Percentiles rank a stretch among this genome's conserved stretches.
Conservation (phyloP, 2,329 filamentous ascomycete species). For the Pseudocercospora eumusae region DNA sequence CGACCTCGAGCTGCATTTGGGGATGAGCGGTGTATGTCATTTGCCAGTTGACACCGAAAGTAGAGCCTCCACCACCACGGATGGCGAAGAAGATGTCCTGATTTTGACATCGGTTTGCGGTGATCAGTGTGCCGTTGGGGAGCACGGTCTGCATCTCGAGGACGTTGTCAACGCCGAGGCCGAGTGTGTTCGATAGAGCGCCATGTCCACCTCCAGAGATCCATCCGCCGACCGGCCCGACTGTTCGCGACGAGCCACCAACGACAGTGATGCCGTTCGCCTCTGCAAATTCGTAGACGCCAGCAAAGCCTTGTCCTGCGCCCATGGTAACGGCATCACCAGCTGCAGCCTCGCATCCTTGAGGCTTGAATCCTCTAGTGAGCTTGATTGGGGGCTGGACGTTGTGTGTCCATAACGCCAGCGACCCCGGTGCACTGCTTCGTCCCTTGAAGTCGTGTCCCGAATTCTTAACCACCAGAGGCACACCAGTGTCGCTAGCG, state of each 20-base stretch:
- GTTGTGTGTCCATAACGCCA: conserved; percentile 20
- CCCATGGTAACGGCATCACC: conserved; percentile 28
- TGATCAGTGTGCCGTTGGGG: conserved; percentile 30
- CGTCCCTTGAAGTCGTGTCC: conserved; percentile 21
- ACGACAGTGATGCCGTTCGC: conserved; percentile 28
- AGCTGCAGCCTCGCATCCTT: conserved; percentile 24
- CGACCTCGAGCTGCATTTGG: conserved; percentile 18
- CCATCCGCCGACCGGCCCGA: conserved; percentile 33
- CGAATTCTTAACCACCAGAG: conserved; percentile 24
- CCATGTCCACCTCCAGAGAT: conserved; percentile 31
- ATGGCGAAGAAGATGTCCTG: conserved; percentile 57
- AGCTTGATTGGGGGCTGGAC: conserved; percentile 18
- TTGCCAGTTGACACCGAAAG: conserved; percentile 26
- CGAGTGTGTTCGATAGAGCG: conserved; percentile 28
- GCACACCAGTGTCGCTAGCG: conserved; percentile 23
- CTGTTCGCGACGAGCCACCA: conserved; percentile 29
- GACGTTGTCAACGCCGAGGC: conserved; percentile 35
- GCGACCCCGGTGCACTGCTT: not conserved
- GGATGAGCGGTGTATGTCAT: not conserved
- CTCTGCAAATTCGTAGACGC: conserved; percentile 27
- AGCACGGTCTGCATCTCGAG: conserved; percentile 31
- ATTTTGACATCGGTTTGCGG: conserved; percentile 41
- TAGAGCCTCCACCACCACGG: conserved; percentile 53
- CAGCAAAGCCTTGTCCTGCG: conserved; percentile 28
- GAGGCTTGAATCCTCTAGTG: conserved; percentile 21